Conservation (phyloP, 495 filamentous ascomycete genomes). For the Evernia prunastri region DNA sequence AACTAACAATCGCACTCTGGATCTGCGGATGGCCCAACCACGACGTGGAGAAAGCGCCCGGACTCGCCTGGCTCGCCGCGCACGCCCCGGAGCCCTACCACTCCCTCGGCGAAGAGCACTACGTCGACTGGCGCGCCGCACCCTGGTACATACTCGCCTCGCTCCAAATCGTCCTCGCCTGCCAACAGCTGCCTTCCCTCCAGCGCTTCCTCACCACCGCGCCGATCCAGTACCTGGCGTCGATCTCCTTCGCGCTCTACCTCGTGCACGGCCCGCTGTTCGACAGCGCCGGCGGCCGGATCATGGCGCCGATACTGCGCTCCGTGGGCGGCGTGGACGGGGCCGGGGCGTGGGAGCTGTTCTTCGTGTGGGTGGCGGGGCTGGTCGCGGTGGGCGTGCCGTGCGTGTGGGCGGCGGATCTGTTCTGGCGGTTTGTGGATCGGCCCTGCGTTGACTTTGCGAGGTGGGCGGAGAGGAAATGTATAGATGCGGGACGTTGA, state of each 20-base stretch:
- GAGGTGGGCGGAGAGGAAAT: not conserved
- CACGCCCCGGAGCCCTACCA: conserved; percentile 28
- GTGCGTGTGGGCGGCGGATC: not conserved
- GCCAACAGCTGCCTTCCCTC: not conserved
- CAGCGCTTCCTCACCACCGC: not conserved
- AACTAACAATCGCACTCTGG: conserved; percentile 32
- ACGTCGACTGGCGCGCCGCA: not conserved
- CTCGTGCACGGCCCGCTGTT: conserved; percentile 1
- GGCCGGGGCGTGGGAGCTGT: not conserved
- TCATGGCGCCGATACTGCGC: not conserved
- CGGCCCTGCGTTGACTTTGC: conserved; percentile 1
- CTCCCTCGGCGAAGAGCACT: not conserved
- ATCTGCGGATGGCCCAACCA: conserved; percentile 41
- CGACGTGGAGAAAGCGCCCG: conserved; percentile 34
- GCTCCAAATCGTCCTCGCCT: not conserved
- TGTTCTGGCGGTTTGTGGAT: not conserved
- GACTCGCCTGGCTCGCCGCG: conserved; percentile 30
- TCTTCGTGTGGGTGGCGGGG: not conserved
- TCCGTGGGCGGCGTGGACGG: not conserved
- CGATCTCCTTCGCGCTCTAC: not conserved
- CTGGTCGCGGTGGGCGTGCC: not conserved
- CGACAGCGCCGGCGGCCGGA: not conserved
- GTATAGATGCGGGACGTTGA: not conserved
- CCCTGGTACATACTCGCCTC: not conserved
- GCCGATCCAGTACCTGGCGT: not conserved